These are phyloP conservation scores for Liquidambar formosana DNA, from an alignment of 164 flowering plant species.

Conservation along the genomic window DNA sequence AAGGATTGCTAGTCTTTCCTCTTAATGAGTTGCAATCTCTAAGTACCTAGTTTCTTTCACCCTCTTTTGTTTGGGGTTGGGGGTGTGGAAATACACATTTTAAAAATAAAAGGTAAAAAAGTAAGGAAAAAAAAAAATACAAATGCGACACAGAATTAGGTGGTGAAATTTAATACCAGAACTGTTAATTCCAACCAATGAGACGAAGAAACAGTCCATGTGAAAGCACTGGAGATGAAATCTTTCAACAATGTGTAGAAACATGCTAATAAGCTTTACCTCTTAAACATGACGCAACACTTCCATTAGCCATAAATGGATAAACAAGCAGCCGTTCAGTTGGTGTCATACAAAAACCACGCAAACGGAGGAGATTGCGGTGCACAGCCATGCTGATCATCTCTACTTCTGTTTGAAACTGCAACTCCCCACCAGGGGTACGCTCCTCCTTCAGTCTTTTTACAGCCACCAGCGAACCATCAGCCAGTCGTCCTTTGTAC, in stretches of 20 bases:
- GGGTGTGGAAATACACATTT: no score
- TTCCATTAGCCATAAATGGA: constrained; percentile 74
- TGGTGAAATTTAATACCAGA: background rate
- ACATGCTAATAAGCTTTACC: constrained; percentile 26
- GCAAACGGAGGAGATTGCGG: constrained; percentile 60
- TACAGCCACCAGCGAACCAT: constrained; percentile 68
- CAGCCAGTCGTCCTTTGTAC: constrained; percentile 67
- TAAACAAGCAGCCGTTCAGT: constrained; percentile 68
- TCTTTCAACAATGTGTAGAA: background rate
- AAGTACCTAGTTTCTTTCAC: background rate
- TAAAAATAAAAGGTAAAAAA: no score
- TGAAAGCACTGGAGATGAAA: background rate
- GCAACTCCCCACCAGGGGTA: constrained; percentile 71
- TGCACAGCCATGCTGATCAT: constrained; percentile 85
- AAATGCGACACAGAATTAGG: background rate
- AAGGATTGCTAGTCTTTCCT: background rate
- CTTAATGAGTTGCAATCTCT: background rate
- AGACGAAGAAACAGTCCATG: background rate
- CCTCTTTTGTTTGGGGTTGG: no score
- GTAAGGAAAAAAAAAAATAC: background rate
- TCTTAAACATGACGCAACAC: constrained; percentile 78
- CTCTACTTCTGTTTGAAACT: constrained; percentile 75
- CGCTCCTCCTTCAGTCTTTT: constrained; percentile 75
- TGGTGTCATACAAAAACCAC: constrained; percentile 78
- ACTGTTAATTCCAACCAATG: background rate